A percentile compares a stretch with the other conserved stretches of the same genome.
These are phyloP conservation scores for Nicotiana obtusifolia DNA, from an alignment of 257 asterid species.

Conservation along the genomic window DNA sequence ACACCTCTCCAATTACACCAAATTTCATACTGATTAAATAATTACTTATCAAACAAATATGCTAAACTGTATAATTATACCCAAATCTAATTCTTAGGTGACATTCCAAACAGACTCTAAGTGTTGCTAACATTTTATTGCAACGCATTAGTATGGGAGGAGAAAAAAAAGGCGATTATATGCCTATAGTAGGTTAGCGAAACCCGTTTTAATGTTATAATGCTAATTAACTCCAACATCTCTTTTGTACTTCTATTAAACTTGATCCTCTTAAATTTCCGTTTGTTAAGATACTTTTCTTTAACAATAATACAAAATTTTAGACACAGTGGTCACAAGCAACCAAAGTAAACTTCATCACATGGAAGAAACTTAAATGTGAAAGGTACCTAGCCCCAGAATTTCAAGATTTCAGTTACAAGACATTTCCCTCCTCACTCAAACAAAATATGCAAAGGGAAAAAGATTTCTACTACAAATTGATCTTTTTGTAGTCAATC, in stretches of 20 bases:
- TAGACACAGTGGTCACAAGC: background rate
- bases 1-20: no score
- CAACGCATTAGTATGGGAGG: no score
- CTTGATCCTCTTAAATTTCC: background rate
- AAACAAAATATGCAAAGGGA: background rate
- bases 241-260: background rate
- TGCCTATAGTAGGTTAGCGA: no score
- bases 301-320: background rate
- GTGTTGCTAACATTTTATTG: no score
- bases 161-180: no score
- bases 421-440: background rate
- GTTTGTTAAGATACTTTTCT: background rate
- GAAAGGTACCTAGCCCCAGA: background rate
- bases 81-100: no score
- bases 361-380: background rate
- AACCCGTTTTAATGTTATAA: background rate
- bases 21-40: no score
- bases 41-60: no score
- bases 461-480: background rate
- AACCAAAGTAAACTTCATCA: background rate
- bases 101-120: no score
- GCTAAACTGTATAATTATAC: no score
- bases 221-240: background rate
- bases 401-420: background rate
- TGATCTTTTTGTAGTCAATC: background rate